Evolutionary conservation across 1,284 basidiomycete species (phyloP).

Genomic region (Porodaedalea pini): DNA sequence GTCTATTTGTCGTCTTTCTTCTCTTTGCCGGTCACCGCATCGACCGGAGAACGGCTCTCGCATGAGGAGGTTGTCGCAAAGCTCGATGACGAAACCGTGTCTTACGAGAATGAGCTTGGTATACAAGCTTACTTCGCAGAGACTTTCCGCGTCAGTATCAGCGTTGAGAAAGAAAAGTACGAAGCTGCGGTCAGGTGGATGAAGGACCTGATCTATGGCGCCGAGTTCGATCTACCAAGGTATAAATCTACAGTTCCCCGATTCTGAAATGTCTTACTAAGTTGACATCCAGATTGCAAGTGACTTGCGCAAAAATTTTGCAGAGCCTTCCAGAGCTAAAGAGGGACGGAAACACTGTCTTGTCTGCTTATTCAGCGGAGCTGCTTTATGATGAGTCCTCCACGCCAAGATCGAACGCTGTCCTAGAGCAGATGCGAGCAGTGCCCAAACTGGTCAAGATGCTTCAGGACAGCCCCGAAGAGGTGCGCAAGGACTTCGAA

Average conservation of each 20-base stretch:
- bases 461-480: constrained; percentile 72
- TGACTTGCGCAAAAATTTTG: constrained; percentile 85
- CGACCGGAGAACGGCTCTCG: constrained; percentile 64
- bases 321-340: constrained; percentile 94
- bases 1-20: constrained; percentile 89
- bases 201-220: constrained; percentile 82
- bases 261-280: not conserved
- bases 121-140: constrained; percentile 71
- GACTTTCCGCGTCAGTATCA: constrained; percentile 73
- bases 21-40: constrained; percentile 77
- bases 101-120: constrained; percentile 79
- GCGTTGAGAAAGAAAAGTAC: constrained; percentile 82
- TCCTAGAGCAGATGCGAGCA: constrained; percentile 77
- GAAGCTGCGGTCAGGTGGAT: constrained; percentile 85
- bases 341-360: constrained; percentile 81
- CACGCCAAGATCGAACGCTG: constrained; percentile 66
- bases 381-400: constrained; percentile 72
- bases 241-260: constrained; percentile 31
- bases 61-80: constrained; percentile 92
- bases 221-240: constrained; percentile 83
- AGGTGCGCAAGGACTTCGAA: constrained; percentile 72
- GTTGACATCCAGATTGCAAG: constrained; percentile 59
- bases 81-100: constrained; percentile 90
- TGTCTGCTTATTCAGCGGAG: constrained; percentile 69
- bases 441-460: constrained; percentile 73